These are phyloP conservation scores for Onygenales sp. DNA, from an alignment of 2,329 filamentous ascomycete genomes.

Conservation along the genomic window DNA sequence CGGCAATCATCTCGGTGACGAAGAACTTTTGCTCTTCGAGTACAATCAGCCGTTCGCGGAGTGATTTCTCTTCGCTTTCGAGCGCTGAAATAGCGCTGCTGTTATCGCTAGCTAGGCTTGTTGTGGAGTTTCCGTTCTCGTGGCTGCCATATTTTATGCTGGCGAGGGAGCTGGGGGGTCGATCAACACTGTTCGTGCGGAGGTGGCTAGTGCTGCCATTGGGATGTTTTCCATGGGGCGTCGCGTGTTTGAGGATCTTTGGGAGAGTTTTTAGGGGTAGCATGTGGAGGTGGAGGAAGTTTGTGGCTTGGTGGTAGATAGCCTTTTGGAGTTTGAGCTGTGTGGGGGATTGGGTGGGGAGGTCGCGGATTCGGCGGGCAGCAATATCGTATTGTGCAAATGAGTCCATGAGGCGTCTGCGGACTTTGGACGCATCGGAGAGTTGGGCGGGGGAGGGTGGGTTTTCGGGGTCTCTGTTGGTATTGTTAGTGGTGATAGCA, in stretches of 20 bases:
- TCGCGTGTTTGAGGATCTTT: constrained; percentile 55
- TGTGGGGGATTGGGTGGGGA: constrained; percentile 61
- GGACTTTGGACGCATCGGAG: constrained; percentile 75
- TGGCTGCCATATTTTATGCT: constrained; percentile 50
- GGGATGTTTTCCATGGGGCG: constrained; percentile 37
- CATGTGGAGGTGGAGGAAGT: constrained; percentile 84
- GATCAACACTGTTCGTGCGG: constrained; percentile 12
- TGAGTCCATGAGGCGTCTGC: constrained; percentile 80
- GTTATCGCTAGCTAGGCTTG: constrained; percentile 45
- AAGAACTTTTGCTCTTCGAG: constrained; percentile 88
- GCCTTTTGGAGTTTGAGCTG: constrained; percentile 70
- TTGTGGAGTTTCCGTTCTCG: constrained; percentile 36
- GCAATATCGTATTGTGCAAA: constrained; percentile 81
- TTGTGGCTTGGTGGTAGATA: constrained; percentile 71
- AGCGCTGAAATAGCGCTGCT: constrained; percentile 54
- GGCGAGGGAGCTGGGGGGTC: constrained; percentile 41
- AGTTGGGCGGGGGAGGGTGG: constrained; percentile 62
- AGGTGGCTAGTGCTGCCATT: constrained; percentile 13
- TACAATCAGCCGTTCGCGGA: constrained; percentile 70
- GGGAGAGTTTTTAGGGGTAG: constrained; percentile 71
- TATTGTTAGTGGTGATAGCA: constrained; percentile 7
- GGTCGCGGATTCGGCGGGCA: constrained; percentile 68
- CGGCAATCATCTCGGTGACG: constrained; percentile 73
- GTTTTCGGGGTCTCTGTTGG: constrained; percentile 48
- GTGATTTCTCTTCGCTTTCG: constrained; percentile 73